phyloP scores from a whole-genome alignment of 2,329 filamentous ascomycete species.

The Colletotrichum euphorbiae region DNA sequence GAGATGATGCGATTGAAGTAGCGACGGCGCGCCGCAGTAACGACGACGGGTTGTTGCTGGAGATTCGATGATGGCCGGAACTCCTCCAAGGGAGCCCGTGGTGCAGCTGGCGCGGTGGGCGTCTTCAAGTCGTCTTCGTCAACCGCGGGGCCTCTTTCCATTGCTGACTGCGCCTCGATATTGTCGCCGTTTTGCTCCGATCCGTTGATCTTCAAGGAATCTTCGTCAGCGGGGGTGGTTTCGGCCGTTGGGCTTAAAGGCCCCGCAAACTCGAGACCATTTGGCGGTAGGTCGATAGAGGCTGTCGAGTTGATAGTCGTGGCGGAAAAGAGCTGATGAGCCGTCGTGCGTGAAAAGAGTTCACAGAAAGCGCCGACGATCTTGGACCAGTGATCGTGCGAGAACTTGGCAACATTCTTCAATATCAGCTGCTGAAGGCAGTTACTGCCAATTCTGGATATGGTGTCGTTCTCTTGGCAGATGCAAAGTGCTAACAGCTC shows the following conservation, averaged over 20 bases:
- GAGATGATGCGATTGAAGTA: constrained; percentile 99
- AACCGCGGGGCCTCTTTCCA: constrained; percentile 45
- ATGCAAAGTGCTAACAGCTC: constrained; percentile 96
- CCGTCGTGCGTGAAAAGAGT: constrained; percentile 93
- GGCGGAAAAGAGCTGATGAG: constrained; percentile 95
- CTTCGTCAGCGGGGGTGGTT: constrained; percentile 58
- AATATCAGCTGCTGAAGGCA: constrained; percentile 96
- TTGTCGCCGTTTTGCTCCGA: constrained; percentile 54
- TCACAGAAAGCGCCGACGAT: constrained; percentile 97
- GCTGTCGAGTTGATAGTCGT: constrained; percentile 66
- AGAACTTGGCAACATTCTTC: constrained; percentile 95
- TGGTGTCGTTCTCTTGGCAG: constrained; percentile 98
- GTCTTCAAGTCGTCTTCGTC: constrained; percentile 51
- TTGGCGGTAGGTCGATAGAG: constrained; percentile 63
- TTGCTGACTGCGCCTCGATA: constrained; percentile 46
- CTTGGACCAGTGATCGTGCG: constrained; percentile 87
- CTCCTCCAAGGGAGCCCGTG: constrained; percentile 76
- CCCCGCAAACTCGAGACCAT: constrained; percentile 64
- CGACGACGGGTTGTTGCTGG: constrained; percentile 89
- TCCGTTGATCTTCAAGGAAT: constrained; percentile 72
- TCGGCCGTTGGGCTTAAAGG: constrained; percentile 57
- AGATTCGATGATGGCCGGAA: constrained; percentile 82
- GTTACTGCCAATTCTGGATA: constrained; percentile 97
- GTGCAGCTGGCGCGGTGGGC: constrained; percentile 47
- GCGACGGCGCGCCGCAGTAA: constrained; percentile 90